Evolutionary conservation across 2,329 filamentous ascomycete genomes (phyloP).

Genomic region (Epichloe festucae): DNA sequence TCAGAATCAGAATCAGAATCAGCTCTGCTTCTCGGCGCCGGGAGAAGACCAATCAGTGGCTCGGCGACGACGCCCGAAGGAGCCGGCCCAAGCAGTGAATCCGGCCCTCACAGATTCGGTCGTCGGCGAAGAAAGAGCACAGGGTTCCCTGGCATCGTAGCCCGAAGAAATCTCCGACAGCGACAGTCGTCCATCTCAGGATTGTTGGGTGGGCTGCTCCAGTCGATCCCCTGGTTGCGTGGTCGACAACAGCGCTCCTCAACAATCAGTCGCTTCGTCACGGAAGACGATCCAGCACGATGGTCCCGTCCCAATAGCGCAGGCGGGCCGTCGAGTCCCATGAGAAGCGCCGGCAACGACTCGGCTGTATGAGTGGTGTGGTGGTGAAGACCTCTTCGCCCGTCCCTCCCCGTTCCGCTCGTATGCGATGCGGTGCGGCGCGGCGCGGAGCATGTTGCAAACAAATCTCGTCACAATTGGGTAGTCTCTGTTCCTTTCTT

Average conservation of each 20-base stretch:
- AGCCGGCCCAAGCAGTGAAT: conserved; percentile 18
- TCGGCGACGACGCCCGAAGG: conserved; percentile 13
- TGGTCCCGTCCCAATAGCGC: background rate
- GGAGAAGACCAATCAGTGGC: conserved; percentile 20
- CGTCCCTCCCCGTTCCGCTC: background rate
- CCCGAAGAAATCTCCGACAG: conserved; percentile 30
- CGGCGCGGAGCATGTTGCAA: background rate
- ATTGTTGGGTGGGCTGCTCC: conserved; percentile 36
- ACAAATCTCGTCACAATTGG: background rate
- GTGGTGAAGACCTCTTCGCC: background rate
- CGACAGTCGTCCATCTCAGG: conserved; percentile 32
- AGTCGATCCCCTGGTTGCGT: conserved; percentile 41
- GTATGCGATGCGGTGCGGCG: background rate
- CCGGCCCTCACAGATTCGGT: conserved; percentile 17
- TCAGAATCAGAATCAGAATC: conserved; percentile 17
- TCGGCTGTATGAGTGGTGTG: conserved; percentile 21
- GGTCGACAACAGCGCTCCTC: conserved; percentile 6
- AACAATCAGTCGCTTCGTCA: conserved; percentile 4
- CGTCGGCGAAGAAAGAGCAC: conserved; percentile 44
- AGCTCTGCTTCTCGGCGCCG: conserved; percentile 24
- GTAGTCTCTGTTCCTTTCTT: background rate
- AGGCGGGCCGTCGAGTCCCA: background rate
- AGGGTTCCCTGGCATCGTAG: conserved; percentile 48
- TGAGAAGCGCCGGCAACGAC: conserved; percentile 7
- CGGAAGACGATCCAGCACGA: background rate